Percentiles rank a stretch among this genome's conserved stretches.
phyloP scores from a whole-genome alignment of 768 basidiomycete genomes.

The Arthromyces matolae region DNA sequence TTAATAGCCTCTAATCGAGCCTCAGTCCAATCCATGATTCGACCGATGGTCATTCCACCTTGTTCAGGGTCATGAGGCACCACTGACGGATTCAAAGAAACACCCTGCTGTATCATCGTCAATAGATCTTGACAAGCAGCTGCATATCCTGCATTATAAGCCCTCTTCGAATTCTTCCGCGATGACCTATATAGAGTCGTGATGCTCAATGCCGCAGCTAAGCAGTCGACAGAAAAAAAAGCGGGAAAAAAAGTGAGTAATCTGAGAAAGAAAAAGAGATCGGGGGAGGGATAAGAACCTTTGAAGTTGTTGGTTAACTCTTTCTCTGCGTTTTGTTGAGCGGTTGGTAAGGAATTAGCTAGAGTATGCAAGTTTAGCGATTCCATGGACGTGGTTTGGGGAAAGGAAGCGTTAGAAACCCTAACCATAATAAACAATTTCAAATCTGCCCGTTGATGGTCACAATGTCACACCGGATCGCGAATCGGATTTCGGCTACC shows the following conservation, averaged over 20 bases:
- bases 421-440: too few species aligned
- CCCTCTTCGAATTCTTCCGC: constrained; percentile 68
- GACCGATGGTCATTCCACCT: constrained; percentile 69
- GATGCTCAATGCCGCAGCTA: constrained; percentile 83
- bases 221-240: constrained; percentile 11
- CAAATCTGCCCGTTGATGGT: too few species aligned
- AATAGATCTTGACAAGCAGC: constrained; percentile 78
- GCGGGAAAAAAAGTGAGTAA: too few species aligned
- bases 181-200: constrained; percentile 84
- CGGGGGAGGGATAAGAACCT: constrained; percentile 38
- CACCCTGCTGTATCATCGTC: constrained; percentile 79
- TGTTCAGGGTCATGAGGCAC: constrained; percentile 46
- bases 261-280: constrained; percentile 19
- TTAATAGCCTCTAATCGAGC: constrained; percentile 75
- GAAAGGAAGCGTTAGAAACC: constrained; percentile 11
- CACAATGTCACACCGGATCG: too few species aligned
- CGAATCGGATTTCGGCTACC: too few species aligned
- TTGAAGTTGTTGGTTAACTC: constrained; percentile 79
- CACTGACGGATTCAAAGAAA: too few species aligned
- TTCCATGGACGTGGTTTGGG: constrained; percentile 56
- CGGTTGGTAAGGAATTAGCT: constrained; percentile 66
- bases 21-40: constrained; percentile 84
- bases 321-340: constrained; percentile 77
- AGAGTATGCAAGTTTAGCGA: constrained; percentile 79
- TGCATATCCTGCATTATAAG: constrained; percentile 79